Percentiles rank a stretch among this genome's conserved stretches.
phyloP scores from a whole-genome alignment of 495 filamentous ascomycete genomes.

The Xanthoparmelia taractica region DNA sequence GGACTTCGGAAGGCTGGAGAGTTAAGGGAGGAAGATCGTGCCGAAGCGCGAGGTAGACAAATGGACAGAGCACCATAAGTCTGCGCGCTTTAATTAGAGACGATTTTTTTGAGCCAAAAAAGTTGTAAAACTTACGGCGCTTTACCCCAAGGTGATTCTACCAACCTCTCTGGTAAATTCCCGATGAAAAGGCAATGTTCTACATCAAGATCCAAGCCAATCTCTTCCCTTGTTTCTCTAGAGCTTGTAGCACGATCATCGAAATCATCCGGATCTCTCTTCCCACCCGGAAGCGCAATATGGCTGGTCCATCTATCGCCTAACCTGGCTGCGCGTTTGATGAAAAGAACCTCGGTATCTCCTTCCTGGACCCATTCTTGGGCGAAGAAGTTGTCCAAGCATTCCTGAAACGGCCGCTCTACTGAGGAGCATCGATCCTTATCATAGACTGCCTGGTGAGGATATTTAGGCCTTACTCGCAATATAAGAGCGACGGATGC shows the following conservation, averaged over 20 bases:
- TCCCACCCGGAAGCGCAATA: conserved; percentile 68
- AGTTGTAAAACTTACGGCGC: conserved; percentile 49
- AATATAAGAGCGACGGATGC: conserved; percentile 68
- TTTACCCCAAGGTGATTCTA: conserved; percentile 66
- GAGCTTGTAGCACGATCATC: conserved; percentile 59
- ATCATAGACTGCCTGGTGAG: conserved; percentile 44
- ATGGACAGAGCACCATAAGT: conserved; percentile 72
- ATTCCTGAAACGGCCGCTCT: conserved; percentile 32
- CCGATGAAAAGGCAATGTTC: conserved; percentile 52
- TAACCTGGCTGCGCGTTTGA: conserved; percentile 62
- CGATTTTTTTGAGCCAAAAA: not conserved
- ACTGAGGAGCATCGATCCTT: conserved; percentile 28
- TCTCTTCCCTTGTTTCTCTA: conserved; percentile 64
- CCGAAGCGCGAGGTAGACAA: conserved; percentile 57
- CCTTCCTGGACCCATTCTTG: conserved; percentile 66
- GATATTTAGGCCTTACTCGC: conserved; percentile 55
- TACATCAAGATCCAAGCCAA: conserved; percentile 55
- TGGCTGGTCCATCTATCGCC: conserved; percentile 73
- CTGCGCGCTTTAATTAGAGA: conserved; percentile 33
- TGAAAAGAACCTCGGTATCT: conserved; percentile 69
- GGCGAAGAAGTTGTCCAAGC: conserved; percentile 54
- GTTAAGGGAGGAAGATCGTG: conserved; percentile 50
- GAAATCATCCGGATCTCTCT: conserved; percentile 59
- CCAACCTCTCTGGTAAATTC: conserved; percentile 63
- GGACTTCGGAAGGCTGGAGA: conserved; percentile 66